A percentile compares a stretch with the other conserved stretches of the same genome.
Evolutionary conservation across 2,329 filamentous ascomycete genomes (phyloP).

Genomic region (Phialemoniopsis sp.): DNA sequence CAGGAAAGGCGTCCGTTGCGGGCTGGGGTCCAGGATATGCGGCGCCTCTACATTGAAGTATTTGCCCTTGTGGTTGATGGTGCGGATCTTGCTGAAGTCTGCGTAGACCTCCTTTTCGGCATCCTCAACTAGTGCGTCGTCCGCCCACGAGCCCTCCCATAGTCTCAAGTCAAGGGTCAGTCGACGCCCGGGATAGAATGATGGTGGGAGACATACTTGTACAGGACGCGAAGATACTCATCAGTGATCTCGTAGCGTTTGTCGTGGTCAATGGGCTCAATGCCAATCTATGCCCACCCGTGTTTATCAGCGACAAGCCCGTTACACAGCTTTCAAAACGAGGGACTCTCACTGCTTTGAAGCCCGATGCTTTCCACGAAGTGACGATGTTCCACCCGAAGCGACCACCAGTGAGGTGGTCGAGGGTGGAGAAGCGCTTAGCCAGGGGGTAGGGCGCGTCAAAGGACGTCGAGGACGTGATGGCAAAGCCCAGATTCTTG

Average conservation of each 20-base stretch:
- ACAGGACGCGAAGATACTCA: conserved; percentile 57
- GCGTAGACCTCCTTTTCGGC: conserved; percentile 50
- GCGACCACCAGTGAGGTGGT: conserved; percentile 11
- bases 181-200: too few relatives aligned
- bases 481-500: conserved; percentile 10
- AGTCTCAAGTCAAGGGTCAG: too few relatives aligned
- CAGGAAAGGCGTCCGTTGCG: conserved; percentile 65
- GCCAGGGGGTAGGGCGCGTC: conserved; percentile 9
- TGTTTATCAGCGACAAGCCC: too few relatives aligned
- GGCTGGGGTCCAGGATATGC: conserved; percentile 61
- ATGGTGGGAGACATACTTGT: conserved; percentile 50
- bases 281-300: too few relatives aligned
- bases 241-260: conserved; percentile 58
- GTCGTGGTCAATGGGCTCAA: too few relatives aligned
- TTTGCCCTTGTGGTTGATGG: conserved; percentile 57
- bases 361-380: too few relatives aligned
- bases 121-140: conserved; percentile 52
- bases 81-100: conserved; percentile 53
- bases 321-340: too few relatives aligned
- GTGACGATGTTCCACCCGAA: conserved; percentile 6
- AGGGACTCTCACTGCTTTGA: too few relatives aligned
- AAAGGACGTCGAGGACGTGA: conserved; percentile 9
- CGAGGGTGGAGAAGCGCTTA: conserved; percentile 10
- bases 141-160: conserved; percentile 46
- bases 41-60: conserved; percentile 51